These are phyloP conservation scores for Ophiostoma triangulosporum DNA, from an alignment of 2,329 filamentous ascomycete genomes.

Conservation along the genomic window DNA sequence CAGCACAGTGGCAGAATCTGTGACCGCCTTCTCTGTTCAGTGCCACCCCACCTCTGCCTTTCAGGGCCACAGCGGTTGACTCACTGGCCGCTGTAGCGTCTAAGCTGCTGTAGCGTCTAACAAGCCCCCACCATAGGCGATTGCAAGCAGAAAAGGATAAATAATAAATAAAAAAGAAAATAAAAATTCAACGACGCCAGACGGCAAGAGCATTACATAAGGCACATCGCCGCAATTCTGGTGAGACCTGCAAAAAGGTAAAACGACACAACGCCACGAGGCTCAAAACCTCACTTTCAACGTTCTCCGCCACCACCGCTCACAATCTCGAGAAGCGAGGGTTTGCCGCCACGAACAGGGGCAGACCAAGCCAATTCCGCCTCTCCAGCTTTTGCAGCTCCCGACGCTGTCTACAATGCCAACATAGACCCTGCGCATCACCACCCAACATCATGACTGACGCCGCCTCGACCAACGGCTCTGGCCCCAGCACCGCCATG, in stretches of 20 bases:
- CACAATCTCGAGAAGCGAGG: constrained; percentile 8
- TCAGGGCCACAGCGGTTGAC: neutral
- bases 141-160: neutral
- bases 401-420: constrained; percentile 10
- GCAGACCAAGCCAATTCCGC: constrained; percentile 7
- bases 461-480: constrained; percentile 27
- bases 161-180: neutral
- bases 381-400: constrained; percentile 4
- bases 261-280: neutral
- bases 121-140: neutral
- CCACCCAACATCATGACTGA: constrained; percentile 34
- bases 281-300: neutral
- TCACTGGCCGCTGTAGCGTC: neutral
- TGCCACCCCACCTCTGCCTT: constrained; percentile 12
- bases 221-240: neutral
- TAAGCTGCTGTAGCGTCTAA: neutral
- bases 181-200: neutral
- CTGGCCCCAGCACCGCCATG: constrained; percentile 17
- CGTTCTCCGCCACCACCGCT: neutral
- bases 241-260: constrained; percentile 4
- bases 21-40: constrained; percentile 16
- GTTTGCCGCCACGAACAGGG: constrained; percentile 8
- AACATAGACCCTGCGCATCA: constrained; percentile 8
- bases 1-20: constrained; percentile 11
- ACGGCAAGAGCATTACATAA: neutral